These are phyloP conservation scores for Clathrus columnatus DNA, from an alignment of 768 basidiomycete species.

Conservation along the genomic window DNA sequence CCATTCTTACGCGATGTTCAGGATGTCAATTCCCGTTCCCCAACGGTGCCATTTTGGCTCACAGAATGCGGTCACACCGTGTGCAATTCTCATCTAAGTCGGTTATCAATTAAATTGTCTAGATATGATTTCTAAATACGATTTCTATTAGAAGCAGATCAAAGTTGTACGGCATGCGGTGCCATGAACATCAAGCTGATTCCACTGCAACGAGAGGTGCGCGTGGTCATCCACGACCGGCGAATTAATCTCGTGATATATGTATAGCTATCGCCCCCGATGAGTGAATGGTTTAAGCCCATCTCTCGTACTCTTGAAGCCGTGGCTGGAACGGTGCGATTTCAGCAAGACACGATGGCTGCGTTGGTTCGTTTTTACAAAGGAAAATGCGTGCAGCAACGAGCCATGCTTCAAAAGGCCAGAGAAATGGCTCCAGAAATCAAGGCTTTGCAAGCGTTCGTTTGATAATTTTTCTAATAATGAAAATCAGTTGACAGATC, in stretches of 20 bases:
- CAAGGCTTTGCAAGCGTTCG: slow-evolving; percentile 46
- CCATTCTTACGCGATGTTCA: slow-evolving; percentile 44
- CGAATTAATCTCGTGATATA: not conserved
- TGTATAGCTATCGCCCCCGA: slow-evolving; percentile 64
- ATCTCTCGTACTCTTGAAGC: slow-evolving; percentile 53
- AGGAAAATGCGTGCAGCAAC: slow-evolving; percentile 46
- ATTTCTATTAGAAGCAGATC: slow-evolving; percentile 48
- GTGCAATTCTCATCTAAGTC: slow-evolving; percentile 82
- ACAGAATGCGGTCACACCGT: slow-evolving; percentile 83
- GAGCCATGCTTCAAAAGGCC: slow-evolving; percentile 41
- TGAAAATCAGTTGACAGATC: not conserved
- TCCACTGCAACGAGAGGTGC: slow-evolving; percentile 66
- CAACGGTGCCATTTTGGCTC: slow-evolving; percentile 74
- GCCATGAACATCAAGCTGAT: slow-evolving; percentile 54
- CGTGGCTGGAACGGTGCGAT: slow-evolving; percentile 64
- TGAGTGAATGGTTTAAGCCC: slow-evolving; percentile 74
- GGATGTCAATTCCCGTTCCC: slow-evolving; percentile 24
- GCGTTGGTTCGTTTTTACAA: slow-evolving; percentile 59
- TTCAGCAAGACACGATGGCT: slow-evolving; percentile 71
- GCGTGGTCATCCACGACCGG: slow-evolving; percentile 14
- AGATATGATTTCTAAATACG: not conserved
- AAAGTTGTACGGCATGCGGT: slow-evolving; percentile 67
- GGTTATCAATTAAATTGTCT: slow-evolving; percentile 18
- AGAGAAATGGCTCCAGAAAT: slow-evolving; percentile 41
- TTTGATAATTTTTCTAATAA: not conserved